Base-by-base conservation (phyloP, 208 protist genomes). In the Acanthamoeba lenticulata region DNA sequence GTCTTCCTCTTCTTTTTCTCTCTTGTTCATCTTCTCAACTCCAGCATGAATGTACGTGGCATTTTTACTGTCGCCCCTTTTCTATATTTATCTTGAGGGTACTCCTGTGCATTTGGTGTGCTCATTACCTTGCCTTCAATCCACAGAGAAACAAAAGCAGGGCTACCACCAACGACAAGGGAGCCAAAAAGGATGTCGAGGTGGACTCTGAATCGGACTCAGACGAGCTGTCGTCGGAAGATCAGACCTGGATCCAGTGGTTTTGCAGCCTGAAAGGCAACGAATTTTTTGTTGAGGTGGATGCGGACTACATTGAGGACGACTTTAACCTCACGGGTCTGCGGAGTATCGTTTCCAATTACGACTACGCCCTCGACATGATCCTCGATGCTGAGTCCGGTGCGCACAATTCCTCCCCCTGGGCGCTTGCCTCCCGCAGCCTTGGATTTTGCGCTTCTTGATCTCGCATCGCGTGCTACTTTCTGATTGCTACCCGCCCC, bases 261-360 rank as follows among this genome's bases (percentile, higher is more conserved):
- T 99, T 99, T 94, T 99, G 98, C 94, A 98, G 98, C 45, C 94
- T 99, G 85, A 99, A 99, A 92, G 99, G 99, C 44, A 99, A 99
- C 74, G 99, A 99, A 95, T 99, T 99, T 94, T 99, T 99, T 96
- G 98, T 97, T 95, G 97, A 98, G 92, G 98, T 99, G 1, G 99
- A 99, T 57, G 98, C 99, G 47, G 98, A 99, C 62, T 99, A 98
- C 94, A 99, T 99, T 83, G 94, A 97, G 62, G 99, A 99, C 94
- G 98, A 99, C 79, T 99, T 99, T 95, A 99, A 99, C 97, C 96
- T 99, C 42, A 99, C 98, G 6, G 98, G 99, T 4, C 95, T 99
- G 21, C 97, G 97, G 19, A 97, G 96, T 2, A 97, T 99, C 94
- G 99, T 99, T 19, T 98, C 99, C 29, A 98, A 99, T 95, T 99